A percentile compares a stretch with the other conserved stretches of the same genome.
These are phyloP conservation scores for Cardiospermum halicacabum DNA, from an alignment of 345 rosid genomes.

Conservation along the genomic window DNA sequence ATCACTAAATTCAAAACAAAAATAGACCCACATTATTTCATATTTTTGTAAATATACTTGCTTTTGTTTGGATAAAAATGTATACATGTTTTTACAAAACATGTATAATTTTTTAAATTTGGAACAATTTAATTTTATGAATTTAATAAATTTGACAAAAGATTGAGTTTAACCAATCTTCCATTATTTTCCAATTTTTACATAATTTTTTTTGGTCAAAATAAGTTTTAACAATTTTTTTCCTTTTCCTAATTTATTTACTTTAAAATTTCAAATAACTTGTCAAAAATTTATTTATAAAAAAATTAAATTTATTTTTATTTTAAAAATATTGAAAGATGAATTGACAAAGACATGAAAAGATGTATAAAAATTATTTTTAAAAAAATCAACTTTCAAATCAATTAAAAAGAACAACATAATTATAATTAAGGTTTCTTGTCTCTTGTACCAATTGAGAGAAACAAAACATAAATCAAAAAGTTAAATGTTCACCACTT, in stretches of 20 bases:
- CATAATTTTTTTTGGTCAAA: background rate
- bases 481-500: background rate
- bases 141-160: background rate
- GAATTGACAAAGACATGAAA: background rate
- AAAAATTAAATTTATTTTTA: too few relatives aligned
- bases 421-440: background rate
- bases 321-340: too few relatives aligned
- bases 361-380: background rate
- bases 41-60: background rate
- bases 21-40: background rate
- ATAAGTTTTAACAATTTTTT: slow-evolving; percentile 2
- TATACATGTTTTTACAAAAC: background rate
- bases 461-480: background rate
- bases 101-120: too few relatives aligned
- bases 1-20: background rate
- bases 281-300: background rate
- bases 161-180: slow-evolving; percentile 3
- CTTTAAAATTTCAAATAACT: background rate
- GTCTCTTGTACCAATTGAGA: background rate
- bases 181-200: background rate
- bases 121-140: background rate
- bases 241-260: background rate
- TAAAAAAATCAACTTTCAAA: background rate
- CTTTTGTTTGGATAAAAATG: too few relatives aligned
- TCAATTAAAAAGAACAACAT: background rate